Percentiles rank a stretch among this genome's conserved stretches.
These are phyloP conservation scores for Rubia peregrina DNA, from an alignment of 305 asterid genomes.

Conservation along the genomic window DNA sequence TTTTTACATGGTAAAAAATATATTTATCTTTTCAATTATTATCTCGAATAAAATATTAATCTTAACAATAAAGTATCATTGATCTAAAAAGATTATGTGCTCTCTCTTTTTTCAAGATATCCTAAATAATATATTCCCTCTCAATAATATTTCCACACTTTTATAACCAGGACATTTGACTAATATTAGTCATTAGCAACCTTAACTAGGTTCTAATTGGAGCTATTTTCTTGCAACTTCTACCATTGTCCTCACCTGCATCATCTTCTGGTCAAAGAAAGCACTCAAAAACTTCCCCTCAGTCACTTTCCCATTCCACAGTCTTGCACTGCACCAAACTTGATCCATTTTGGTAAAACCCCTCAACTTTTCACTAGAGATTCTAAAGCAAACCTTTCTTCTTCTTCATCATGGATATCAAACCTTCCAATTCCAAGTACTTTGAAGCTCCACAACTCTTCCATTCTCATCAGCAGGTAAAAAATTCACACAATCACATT, in stretches of 20 bases:
- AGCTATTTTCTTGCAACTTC: not conserved
- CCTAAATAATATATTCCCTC: too few species aligned
- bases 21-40: too few species aligned
- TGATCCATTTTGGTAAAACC: constrained; percentile 16
- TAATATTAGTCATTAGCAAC: too few species aligned
- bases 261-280: constrained; percentile 16
- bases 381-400: not conserved
- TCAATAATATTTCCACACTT: too few species aligned
- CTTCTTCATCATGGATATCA: constrained; percentile 46
- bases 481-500: not conserved
- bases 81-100: too few species aligned
- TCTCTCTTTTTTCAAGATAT: too few species aligned
- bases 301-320: constrained; percentile 22
- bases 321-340: constrained; percentile 20
- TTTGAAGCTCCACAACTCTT: constrained; percentile 43
- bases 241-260: constrained; percentile 10
- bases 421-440: constrained; percentile 35
- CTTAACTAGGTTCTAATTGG: too few species aligned
- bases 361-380: constrained; percentile 15
- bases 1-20: too few species aligned
- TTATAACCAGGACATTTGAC: too few species aligned
- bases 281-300: constrained; percentile 9
- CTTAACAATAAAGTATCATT: too few species aligned
- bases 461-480: constrained; percentile 43
- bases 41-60: too few species aligned